A percentile compares a stretch with the other conserved stretches of the same genome.
Conservation (phyloP, 441 rosid genomes). For the Flueggea neowawraea region DNA sequence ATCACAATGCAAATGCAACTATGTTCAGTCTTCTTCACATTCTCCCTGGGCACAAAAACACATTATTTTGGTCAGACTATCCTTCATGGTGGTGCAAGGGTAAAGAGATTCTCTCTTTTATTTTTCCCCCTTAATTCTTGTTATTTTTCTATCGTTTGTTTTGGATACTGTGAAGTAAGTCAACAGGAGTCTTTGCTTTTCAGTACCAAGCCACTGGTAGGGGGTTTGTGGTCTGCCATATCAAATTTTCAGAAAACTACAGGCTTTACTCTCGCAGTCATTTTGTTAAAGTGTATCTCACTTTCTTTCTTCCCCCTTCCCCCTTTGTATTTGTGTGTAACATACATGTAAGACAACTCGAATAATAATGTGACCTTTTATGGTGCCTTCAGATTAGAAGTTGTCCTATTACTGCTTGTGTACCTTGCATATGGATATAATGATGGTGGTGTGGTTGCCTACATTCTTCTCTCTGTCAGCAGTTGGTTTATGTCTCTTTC, state of each 20-base stretch:
- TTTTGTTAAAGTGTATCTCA: conserved; percentile 81
- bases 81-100: conserved; percentile 99
- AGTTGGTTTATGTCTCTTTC: conserved; percentile 99
- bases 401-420: conserved; percentile 76
- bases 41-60: conserved; percentile 94
- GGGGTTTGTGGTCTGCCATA: conserved; percentile 97
- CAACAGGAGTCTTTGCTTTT: conserved; percentile 21
- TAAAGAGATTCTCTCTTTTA: conserved; percentile 13
- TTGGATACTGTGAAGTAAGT: conserved; percentile 13
- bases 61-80: conserved; percentile 98
- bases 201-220: conserved; percentile 99
- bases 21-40: conserved; percentile 97
- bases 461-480: conserved; percentile 89
- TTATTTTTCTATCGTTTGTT: conserved; percentile 1
- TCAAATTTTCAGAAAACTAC: conserved; percentile 93
- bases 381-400: conserved; percentile 67
- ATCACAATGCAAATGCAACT: conserved; percentile 97
- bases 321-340: not conserved
- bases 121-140: conserved; percentile 7
- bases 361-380: conserved; percentile 16
- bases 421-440: conserved; percentile 88
- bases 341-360: conserved; percentile 4
- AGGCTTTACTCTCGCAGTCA: conserved; percentile 98
- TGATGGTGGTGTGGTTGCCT: conserved; percentile 76
- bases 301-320: conserved; percentile 12